phyloP scores from a whole-genome alignment of 768 basidiomycete species.

The Pleurotus sapidus region DNA sequence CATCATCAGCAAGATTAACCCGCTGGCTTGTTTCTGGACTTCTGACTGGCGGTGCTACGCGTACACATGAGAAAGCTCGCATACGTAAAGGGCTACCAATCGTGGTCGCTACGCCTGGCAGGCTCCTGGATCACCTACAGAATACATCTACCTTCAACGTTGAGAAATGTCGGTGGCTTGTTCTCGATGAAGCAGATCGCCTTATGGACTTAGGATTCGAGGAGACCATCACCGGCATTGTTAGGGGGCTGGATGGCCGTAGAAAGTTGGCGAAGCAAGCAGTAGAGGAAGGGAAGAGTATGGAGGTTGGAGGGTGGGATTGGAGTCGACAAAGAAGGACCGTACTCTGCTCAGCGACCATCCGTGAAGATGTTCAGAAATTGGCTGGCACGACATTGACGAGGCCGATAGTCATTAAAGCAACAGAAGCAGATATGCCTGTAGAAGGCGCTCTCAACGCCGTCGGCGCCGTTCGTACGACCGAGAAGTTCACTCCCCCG shows the following conservation, averaged over 20 bases:
- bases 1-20: slow-evolving; percentile 50
- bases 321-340: slow-evolving; percentile 79
- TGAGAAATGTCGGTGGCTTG: slow-evolving; percentile 92
- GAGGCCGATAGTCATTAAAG: slow-evolving; percentile 83
- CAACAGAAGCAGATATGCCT: slow-evolving; percentile 47
- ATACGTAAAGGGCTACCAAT: slow-evolving; percentile 94
- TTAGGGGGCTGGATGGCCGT: slow-evolving; percentile 84
- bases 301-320: slow-evolving; percentile 83
- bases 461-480: slow-evolving; percentile 13
- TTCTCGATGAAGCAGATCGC: slow-evolving; percentile 96
- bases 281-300: slow-evolving; percentile 59
- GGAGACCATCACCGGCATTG: slow-evolving; percentile 88
- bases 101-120: slow-evolving; percentile 92
- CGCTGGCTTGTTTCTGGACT: slow-evolving; percentile 94
- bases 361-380: slow-evolving; percentile 92
- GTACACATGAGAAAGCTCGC: slow-evolving; percentile 93
- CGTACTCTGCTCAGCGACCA: slow-evolving; percentile 94
- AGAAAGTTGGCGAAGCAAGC: slow-evolving; percentile 70
- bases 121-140: slow-evolving; percentile 93
- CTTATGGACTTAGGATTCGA: slow-evolving; percentile 99
- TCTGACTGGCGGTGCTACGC: slow-evolving; percentile 90
- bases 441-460: slow-evolving; percentile 15
- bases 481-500: slow-evolving; percentile 85
- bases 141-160: slow-evolving; percentile 92
- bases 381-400: slow-evolving; percentile 80